phyloP scores from a whole-genome alignment of 225 moss, liverwort and hornwort genomes.

The Marchantia paleacea region DNA sequence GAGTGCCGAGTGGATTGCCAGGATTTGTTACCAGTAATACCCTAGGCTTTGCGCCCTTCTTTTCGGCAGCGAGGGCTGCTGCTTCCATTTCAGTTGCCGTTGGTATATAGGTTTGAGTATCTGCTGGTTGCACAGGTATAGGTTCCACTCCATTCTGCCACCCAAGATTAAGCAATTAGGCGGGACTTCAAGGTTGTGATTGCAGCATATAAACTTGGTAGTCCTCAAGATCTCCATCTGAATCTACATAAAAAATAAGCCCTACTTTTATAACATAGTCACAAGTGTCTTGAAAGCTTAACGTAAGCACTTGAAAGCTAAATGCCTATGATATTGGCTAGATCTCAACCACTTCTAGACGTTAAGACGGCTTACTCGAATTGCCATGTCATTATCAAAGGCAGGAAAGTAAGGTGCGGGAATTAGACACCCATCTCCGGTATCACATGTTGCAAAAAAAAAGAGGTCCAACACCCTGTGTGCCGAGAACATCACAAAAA shows the following conservation, averaged over 20 bases:
- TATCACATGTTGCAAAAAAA: constrained; percentile 90
- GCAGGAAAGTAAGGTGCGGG: constrained; percentile 99
- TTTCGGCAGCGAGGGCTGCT: constrained; percentile 66
- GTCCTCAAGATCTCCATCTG: neutral
- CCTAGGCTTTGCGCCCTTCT: constrained; percentile 58
- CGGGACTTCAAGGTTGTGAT: neutral
- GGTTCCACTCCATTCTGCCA: constrained; percentile 93
- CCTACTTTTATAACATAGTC: too few species aligned
- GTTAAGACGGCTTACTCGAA: constrained; percentile 54
- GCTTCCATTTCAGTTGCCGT: constrained; percentile 85
- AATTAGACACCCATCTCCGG: constrained; percentile 84
- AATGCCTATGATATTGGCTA: neutral
- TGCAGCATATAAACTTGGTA: neutral
- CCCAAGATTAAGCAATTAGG: neutral
- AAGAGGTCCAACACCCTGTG: constrained; percentile 90
- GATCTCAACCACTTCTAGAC: neutral
- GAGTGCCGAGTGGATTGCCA: constrained; percentile 92
- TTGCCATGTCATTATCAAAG: constrained; percentile 96
- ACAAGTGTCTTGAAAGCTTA: too few species aligned
- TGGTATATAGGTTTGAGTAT: constrained; percentile 78
- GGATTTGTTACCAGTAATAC: constrained; percentile 90
- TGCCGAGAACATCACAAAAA: neutral
- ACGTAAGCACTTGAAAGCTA: too few species aligned
- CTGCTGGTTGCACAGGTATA: constrained; percentile 82
- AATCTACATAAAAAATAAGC: too few species aligned